Evolutionary conservation across 2,329 filamentous ascomycete genomes (phyloP), one percentile per base, ranked within the genome.

Genomic region (Cercospora sp.): DNA sequence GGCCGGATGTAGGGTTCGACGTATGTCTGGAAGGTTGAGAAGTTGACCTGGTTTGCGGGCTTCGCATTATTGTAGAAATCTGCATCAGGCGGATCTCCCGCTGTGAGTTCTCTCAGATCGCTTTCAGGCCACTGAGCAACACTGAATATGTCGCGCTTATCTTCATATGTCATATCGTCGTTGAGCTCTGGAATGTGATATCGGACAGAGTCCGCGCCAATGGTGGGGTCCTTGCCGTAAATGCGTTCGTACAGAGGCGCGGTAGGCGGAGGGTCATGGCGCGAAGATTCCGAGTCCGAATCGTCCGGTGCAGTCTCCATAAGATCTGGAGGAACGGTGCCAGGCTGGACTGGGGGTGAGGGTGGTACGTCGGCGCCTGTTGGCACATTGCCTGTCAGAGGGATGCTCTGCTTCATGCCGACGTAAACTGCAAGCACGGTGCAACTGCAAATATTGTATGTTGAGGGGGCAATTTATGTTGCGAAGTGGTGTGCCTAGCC

Each of bases 1-100:
- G 91, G 89, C 5, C 94, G 88, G 72, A 97, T 95, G 81, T 92
- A 98, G 0, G 94, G 92, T 71, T 99, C 95, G 64, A 96, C 87
- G 77, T 95, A 97, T 5, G 91, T 89, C n/a, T 91, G 90, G 79
- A 99, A 99, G 1, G 94, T 97, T 66, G 89, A 91, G 72, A 95
- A 95, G 78, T 91, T 94, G 78, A 98, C 95, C 82, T 99, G 95
- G 75, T 94, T 96, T 20, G 90, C 90, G 5, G 94, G 93, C 78
- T 98, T 99, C 36, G 93, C 91, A 77, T 89, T 96, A 77, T 92
- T 97, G 20, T 64, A 64, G 76, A 97, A 98, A 81, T 99, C 95
- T 78, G 92, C 93, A 79, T 98, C 94, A 1, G 95, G 94, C 1
- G 94, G 91, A 45, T 91, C 89, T 59, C 95, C 95, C 10, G 94